Base-by-base conservation (phyloP, 108 stramenopile genomes). In the Aurantiochytrium sp. region DNA sequence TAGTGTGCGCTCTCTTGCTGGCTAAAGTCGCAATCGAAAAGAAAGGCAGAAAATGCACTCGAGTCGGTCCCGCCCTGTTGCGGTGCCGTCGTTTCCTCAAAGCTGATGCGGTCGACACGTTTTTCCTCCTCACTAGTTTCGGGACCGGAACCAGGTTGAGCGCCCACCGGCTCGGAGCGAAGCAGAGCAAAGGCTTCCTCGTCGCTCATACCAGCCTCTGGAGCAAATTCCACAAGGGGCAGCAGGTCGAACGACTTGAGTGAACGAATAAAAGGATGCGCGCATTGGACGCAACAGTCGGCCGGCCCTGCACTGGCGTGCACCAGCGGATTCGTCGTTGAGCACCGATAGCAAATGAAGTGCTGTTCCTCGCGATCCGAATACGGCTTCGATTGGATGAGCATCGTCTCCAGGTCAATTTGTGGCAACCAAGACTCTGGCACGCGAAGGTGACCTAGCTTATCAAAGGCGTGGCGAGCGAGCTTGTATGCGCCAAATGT, bases 151-250 rank as follows among this genome's bases (percentile, higher is more conserved):
- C 87, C 59, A 35, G 35, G 0, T 35, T 35, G 35, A 35, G 35
- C 35, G 35, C 35, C 35, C 44, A 5, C 29, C 58, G 90, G 72
- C 58, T 35, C 88, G 19, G 88, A 57, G 12, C 72, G 60, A 23
- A 92, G 58, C 49, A 93, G 21, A 5, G 64, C 91, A 57, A 92
- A 73, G n/a, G 93, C 93, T 18, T 94, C 93, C 8, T 93, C 94
- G 64, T 95, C 94, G 16, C 58, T n/a, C 5, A 95, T 59, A 18
- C 29, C 44, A 5, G 60, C 58, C 60, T 91, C 94, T 25, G 95
- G 95, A 28, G 91, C 90, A 64, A 96, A 96, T 83, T 96, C 95
- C 16, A 96, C 95, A 49, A 96, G 92, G 0, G 95, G 96, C 58
- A 96, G 90, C 4, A 95, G 87, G 58, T 96, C 96, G 57, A 94